Conservation (phyloP, 768 basidiomycete species). For the Imleria badia region DNA sequence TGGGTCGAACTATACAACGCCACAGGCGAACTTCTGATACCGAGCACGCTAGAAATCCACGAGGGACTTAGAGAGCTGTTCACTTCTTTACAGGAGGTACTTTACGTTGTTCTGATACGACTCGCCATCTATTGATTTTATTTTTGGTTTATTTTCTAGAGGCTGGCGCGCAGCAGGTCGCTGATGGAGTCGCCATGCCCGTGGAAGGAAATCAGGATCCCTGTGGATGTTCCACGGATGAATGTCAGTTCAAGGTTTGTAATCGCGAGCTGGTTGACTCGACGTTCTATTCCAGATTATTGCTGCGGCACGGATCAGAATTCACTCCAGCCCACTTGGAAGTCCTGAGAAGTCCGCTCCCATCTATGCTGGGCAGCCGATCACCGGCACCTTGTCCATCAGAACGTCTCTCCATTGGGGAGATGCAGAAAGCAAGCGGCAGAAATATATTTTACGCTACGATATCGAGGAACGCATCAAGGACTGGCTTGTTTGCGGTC, state of each 20-base stretch:
- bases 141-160: slow-evolving; percentile 31
- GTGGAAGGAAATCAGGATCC: slow-evolving; percentile 80
- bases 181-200: slow-evolving; percentile 34
- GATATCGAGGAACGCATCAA: slow-evolving; percentile 79
- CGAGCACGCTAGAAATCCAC: slow-evolving; percentile 34
- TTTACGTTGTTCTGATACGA: slow-evolving; percentile 10
- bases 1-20: slow-evolving; percentile 73
- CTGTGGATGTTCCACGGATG: slow-evolving; percentile 83
- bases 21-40: slow-evolving; percentile 68
- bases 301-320: slow-evolving; percentile 53
- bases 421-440: slow-evolving; percentile 40
- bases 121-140: slow-evolving; percentile 25
- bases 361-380: slow-evolving; percentile 85
- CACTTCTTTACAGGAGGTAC: slow-evolving; percentile 34
- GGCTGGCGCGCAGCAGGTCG: slow-evolving; percentile 41
- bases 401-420: slow-evolving; percentile 81
- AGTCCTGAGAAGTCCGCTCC: slow-evolving; percentile 34
- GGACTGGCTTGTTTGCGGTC: slow-evolving; percentile 89
- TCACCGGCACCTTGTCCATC: slow-evolving; percentile 66
- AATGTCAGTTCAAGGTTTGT: slow-evolving; percentile 49
- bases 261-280: background rate
- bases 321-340: slow-evolving; percentile 47
- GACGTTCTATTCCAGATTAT: slow-evolving; percentile 51
- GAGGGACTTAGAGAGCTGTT: slow-evolving; percentile 29
- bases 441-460: slow-evolving; percentile 63